Base-by-base conservation (phyloP, 2,329 filamentous ascomycete species). In the Trichoderma koningiopsis region DNA sequence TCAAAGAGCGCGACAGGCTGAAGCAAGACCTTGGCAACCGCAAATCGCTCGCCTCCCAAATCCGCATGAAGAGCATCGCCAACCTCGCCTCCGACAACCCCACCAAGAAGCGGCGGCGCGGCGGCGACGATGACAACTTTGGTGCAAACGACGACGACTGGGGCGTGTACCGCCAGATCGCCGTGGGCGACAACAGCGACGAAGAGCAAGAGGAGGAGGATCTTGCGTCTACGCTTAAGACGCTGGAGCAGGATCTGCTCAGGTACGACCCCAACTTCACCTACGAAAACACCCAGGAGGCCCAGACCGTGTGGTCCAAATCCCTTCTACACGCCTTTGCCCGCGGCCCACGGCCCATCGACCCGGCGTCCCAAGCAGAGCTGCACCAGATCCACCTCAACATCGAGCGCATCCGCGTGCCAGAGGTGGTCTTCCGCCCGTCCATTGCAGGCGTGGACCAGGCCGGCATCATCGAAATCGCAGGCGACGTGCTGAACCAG, bases 61-160 rank as follows among this genome's bases (percentile, higher is more conserved):
- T 97, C 81, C 92, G 96, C 72, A 99, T 99, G 96, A 98, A 98
- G 82, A 95, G 91, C 62, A 94, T 99, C 70, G 96, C 96, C 70
- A 97, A 97, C 76, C 89, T 99, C 1, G 96, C 96, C 3, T 94
- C 95, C 0, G 96, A 99, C 79, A 90, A 88, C 6, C 94, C 95
- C 0, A 84, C 86, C 72, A 94, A 94, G 79, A 96, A 97, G 80
- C 88, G 95, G 68, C 86, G 93, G 16, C 89, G 94, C 22, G 94
- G 93, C 8, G 92, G 91, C 4, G 95, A 98, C 77, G 96, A 99
- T 75, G 96, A 99, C 77, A 94, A 93, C 70, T 99, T 99, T 77
- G 96, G 96, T 68, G 94, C 94, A 61, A 95, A 99, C 79, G 96
- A 99, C 76, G 94, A 96, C 69, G 96, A 99, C 79, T 99, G 96